These are phyloP conservation scores for Adansonia digitata DNA, from an alignment of 345 rosid species.

Conservation along the genomic window DNA sequence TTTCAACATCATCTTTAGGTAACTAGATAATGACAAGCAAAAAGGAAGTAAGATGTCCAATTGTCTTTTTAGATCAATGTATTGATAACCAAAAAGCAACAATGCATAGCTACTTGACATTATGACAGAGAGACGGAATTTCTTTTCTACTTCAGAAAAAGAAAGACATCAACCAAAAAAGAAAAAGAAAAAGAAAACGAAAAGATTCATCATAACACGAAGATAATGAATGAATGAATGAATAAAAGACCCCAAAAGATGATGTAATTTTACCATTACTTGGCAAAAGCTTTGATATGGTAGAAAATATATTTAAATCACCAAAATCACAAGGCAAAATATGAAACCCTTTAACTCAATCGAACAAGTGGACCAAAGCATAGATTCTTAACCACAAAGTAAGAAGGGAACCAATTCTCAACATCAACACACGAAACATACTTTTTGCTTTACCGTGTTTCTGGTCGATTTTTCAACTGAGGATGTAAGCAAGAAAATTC, in stretches of 20 bases:
- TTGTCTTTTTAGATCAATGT: not conserved
- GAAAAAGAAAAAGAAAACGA: too few species aligned
- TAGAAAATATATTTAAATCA: not conserved
- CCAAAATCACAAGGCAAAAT: slow-evolving; percentile 9
- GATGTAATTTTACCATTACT: slow-evolving; percentile 7
- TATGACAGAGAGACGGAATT: not conserved
- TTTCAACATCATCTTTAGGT: not conserved
- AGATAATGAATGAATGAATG: slow-evolving; percentile 2
- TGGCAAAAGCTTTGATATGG: slow-evolving; percentile 7
- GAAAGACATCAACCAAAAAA: slow-evolving; percentile 3
- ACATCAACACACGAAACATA: slow-evolving; percentile 8
- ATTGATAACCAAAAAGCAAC: not conserved
- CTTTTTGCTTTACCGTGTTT: not conserved
- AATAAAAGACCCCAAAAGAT: slow-evolving; percentile 7
- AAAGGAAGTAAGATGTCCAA: not conserved
- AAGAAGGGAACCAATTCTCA: slow-evolving; percentile 11
- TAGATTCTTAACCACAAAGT: slow-evolving; percentile 27
- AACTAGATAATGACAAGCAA: not conserved
- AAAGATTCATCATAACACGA: slow-evolving; percentile 2
- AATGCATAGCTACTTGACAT: not conserved
- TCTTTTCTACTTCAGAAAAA: not conserved
- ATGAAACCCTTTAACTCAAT: not conserved
- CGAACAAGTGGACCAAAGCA: slow-evolving; percentile 12
- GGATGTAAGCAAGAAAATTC: not conserved
- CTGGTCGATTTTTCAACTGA: slow-evolving; percentile 15